Evolutionary conservation across 1,284 basidiomycete species (phyloP), one percentile per base, ranked within the genome.

Genomic region (Ganoderma lingzhi): DNA sequence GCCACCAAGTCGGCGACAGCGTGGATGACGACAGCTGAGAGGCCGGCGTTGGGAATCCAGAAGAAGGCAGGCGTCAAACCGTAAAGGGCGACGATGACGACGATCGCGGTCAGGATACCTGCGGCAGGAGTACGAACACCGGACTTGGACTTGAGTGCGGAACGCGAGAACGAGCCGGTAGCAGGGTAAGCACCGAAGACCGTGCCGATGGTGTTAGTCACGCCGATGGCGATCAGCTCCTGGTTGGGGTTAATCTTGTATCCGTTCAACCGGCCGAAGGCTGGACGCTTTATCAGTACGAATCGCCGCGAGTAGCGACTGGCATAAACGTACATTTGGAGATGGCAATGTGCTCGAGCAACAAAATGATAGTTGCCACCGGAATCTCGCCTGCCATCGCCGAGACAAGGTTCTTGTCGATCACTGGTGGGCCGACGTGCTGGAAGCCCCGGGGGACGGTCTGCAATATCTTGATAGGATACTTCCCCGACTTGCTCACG

Each of bases 241-340:
- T 99, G 97, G 83, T 96, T 97, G 19, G 97, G 96, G 78, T 98
- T 92, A 81, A 99, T 99, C 81, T 96, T 98, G 87, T 99, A 99
- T 45, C 93, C 93, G 81, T 99, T 99, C 72, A 98, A 82, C 70
- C 97, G 92, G 71, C 98, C 97, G 80, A 99, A 99, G 0, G 96
- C 95, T 94, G 80, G 71, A 58, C 44, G 74, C 65, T 51, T n/a
- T 44, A 51, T 63, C 2, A 63, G 37, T 15, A 63, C 42, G 30
- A 48, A 48, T 30, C 41, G 37, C 10, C 14, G 28, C 14, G 44
- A 10, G 63, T 19, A 2, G 32, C 14, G 23, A 9, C 37, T 30
- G 62, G 45, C 32, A 35, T 42, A 28, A 41, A 80, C 88, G 72
- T 78, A 93, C 92, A 95, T 82, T 96, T 96, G 37, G 94, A 90